These are phyloP conservation scores for Leccinum boreale DNA, from an alignment of 768 basidiomycete genomes.

Conservation along the genomic window DNA sequence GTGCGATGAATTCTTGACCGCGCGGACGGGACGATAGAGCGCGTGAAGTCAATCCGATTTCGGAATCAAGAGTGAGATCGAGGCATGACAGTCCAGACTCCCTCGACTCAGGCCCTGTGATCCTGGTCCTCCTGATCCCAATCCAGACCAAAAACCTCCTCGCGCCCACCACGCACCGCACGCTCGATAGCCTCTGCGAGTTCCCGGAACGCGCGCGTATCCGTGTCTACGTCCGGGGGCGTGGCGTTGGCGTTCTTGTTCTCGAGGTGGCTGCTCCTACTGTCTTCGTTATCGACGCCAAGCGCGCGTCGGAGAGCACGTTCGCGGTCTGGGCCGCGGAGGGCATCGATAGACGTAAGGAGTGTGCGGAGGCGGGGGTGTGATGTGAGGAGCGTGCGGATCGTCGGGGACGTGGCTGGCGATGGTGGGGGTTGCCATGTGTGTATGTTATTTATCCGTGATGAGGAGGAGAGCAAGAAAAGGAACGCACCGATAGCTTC, in stretches of 20 bases:
- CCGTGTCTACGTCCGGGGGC: conserved; percentile 46
- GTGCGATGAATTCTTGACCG: too few species aligned
- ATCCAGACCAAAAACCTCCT: conserved; percentile 56
- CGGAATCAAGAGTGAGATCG: not conserved
- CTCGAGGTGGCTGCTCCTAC: conserved; percentile 36
- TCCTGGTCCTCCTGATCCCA: conserved; percentile 42
- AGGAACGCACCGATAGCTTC: conserved; percentile 66
- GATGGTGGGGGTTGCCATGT: too few species aligned
- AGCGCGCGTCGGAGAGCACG: conserved; percentile 60
- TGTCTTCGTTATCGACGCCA: conserved; percentile 41
- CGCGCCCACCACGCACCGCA: conserved; percentile 55
- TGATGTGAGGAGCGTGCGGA: conserved; percentile 51
- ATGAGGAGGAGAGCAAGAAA: conserved; percentile 5
- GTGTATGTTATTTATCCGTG: too few species aligned
- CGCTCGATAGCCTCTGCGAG: conserved; percentile 67
- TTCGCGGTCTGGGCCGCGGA: conserved; percentile 65
- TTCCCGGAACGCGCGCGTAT: conserved; percentile 42
- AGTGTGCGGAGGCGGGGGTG: conserved; percentile 51
- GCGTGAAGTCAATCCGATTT: not conserved
- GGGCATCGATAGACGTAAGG: conserved; percentile 54
- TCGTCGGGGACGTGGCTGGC: conserved; percentile 61
- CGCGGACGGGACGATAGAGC: too few species aligned
- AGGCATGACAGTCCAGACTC: too few species aligned
- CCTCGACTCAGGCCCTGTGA: too few species aligned
- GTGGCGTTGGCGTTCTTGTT: not conserved